phyloP scores from a whole-genome alignment of 345 rosid species.

The Eucalyptus regnans region DNA sequence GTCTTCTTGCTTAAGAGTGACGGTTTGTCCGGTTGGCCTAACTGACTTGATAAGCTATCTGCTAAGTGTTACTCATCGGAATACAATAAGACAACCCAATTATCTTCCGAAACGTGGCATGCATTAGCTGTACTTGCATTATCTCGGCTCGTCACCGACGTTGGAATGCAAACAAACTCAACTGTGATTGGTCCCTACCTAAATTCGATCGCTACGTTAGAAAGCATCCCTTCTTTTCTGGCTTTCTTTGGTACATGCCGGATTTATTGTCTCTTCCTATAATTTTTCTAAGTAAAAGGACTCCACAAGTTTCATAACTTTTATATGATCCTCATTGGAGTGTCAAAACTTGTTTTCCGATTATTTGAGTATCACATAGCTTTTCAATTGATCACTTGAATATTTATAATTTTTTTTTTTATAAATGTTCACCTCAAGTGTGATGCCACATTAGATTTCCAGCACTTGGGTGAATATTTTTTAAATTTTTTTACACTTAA shows the following conservation, averaged over 20 bases:
- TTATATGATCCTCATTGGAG: no score
- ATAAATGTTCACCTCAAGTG: not conserved
- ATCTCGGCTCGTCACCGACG: not conserved
- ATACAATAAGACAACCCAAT: not conserved
- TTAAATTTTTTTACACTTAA: no score
- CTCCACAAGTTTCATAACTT: not conserved
- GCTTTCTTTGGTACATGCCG: not conserved
- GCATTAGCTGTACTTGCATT: not conserved
- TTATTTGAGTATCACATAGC: not conserved
- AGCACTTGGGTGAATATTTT: not conserved
- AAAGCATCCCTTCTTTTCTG: not conserved
- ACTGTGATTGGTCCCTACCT: not conserved
- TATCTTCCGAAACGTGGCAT: not conserved
- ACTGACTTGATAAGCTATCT: not conserved
- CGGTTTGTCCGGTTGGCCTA: not conserved
- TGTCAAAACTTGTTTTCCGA: no score
- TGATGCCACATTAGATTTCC: not conserved
- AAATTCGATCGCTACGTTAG: not conserved
- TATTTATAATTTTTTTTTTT: no score
- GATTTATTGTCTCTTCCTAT: not conserved
- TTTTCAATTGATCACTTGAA: not conserved
- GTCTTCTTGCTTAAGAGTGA: not conserved
- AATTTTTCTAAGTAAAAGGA: not conserved
- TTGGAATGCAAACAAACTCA: not conserved
- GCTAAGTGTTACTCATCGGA: not conserved